These are phyloP conservation scores for Acrodontium crateriforme DNA, from an alignment of 2,329 filamentous ascomycete species.

Conservation along the genomic window DNA sequence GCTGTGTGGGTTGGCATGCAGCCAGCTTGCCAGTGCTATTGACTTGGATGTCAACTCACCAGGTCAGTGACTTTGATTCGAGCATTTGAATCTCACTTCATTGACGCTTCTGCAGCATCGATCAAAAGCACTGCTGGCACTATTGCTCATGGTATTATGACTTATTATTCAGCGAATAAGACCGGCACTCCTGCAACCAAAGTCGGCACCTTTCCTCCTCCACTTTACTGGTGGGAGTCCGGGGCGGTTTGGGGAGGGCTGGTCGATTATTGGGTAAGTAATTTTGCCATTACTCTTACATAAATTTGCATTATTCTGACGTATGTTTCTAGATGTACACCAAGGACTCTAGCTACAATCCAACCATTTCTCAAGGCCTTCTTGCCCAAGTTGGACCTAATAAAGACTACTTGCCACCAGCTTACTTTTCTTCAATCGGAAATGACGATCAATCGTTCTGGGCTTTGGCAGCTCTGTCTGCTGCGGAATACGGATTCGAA, in stretches of 20 bases:
- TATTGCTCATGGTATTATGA: slow-evolving; percentile 21
- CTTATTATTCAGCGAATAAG: slow-evolving; percentile 22
- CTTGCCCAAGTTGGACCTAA: slow-evolving; percentile 27
- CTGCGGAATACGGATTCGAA: slow-evolving; percentile 63
- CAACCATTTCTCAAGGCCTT: slow-evolving; percentile 29
- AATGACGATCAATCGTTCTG: slow-evolving; percentile 61
- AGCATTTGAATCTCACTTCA: not conserved
- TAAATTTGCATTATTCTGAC: too few species aligned
- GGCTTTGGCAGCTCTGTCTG: slow-evolving; percentile 68
- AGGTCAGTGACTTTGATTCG: not conserved
- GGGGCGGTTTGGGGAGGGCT: slow-evolving; percentile 25
- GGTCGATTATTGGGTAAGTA: slow-evolving; percentile 33
- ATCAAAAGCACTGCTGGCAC: slow-evolving; percentile 19
- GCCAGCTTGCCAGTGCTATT: slow-evolving; percentile 6
- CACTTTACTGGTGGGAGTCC: slow-evolving; percentile 36
- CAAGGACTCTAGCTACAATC: slow-evolving; percentile 29
- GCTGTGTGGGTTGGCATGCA: too few species aligned
- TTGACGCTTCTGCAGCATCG: slow-evolving; percentile 11
- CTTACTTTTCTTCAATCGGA: slow-evolving; percentile 22
- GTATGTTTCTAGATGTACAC: too few species aligned
- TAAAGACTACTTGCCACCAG: slow-evolving; percentile 29
- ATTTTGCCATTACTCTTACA: too few species aligned
- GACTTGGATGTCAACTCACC: slow-evolving; percentile 8
- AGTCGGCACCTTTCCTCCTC: slow-evolving; percentile 28
- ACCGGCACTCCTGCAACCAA: slow-evolving; percentile 15